Evolutionary conservation across 805 yeast genomes (phyloP), one percentile per base, ranked within the genome.

Genomic region (Ogataea haglerorum): DNA sequence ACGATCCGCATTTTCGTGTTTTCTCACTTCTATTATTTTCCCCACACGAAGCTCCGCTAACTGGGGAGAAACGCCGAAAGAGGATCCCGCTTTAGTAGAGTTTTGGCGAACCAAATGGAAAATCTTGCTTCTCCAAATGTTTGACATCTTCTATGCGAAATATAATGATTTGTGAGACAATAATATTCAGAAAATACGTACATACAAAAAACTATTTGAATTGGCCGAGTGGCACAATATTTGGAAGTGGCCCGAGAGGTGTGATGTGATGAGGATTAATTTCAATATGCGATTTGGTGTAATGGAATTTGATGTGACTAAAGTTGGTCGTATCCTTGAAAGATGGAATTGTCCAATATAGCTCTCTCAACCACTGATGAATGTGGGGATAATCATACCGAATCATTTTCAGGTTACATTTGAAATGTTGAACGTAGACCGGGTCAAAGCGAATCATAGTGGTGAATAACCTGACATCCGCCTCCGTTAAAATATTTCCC

Each of bases 391-490:
- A 91, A 48, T 87, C 85, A 30, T 56, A 61, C 58, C 96, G 77
- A 54, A 91, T 85, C 70, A 81, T 83, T 34, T 81, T 81, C 46
- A 88, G 63, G 63, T 91, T 91, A 63, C 96, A 86, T 67, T 91
- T 93, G 77, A 91, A 93, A 63, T 91, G 97, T 64, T 90, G 96
- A 39, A 84, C 91, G 58, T 91, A 91, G 16, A 89, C 95, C 1
- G 95, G 85, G 61, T 91, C 98, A 56, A 91, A 91, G 54, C 99
- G 78, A 31, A 88, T 72, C 44, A 91, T 81, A 2, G 98, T 91
- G 17, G 96, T 80, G 67, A 68, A 91, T 36, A 91, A 75, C 49
- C 97, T 74, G 43, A 91, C 72, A 61, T 91, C 99, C 6, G 95
- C 95, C 66, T 91, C 96, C 2, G 97, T 90, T 40, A 91, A 65